Evolutionary conservation across 75 land plant genomes (phyloP), one percentile per base, ranked within the genome.

Genomic region (Cryptomeria japonica): DNA sequence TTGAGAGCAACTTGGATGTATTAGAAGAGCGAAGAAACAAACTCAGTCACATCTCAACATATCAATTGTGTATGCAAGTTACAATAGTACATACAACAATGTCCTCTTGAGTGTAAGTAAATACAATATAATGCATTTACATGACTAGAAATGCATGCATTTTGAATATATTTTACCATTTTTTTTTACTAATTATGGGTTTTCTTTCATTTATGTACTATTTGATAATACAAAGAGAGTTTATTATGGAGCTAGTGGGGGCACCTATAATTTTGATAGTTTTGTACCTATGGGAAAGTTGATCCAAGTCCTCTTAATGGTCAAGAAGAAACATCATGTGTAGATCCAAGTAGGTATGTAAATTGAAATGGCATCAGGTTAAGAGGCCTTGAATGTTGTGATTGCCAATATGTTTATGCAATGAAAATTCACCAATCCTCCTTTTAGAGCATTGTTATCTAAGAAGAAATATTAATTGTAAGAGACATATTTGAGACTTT

Each of bases 351-450:
- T 41, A 4, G 68, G 86, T 91, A 90, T 68, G 78, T 94, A 41
- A 94, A 85, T 68, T 96, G 98, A 96, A 96, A 95, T 89, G 95
- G 95, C 28, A 92, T 94, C 64, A 95, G 94, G 78, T 90, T 92
- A 95, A 46, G 97, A 95, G 49, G 91, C 90, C 16, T 88, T 92
- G 90, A 94, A 96, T 83, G 91, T 87, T 73, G 87, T 86, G 0
- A 47, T 91, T 0, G 87, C 94, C 11, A 89, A 91, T 25, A 39
- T 91, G 85, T 91, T 94, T 83, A 55, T 93, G 31, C 25, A 85
- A 16, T 56, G 86, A 0, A 88, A 89, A 2, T 94, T 61, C 84
- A 61, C 86, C 36, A 12, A 82, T 10, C 95, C 95, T 46, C 78
- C 93, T n/a, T 89, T 91, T 58, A 75, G 31, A 12, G 61, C 61